Conservation (phyloP, 441 rosid genomes). For the Kokia cookei region DNA sequence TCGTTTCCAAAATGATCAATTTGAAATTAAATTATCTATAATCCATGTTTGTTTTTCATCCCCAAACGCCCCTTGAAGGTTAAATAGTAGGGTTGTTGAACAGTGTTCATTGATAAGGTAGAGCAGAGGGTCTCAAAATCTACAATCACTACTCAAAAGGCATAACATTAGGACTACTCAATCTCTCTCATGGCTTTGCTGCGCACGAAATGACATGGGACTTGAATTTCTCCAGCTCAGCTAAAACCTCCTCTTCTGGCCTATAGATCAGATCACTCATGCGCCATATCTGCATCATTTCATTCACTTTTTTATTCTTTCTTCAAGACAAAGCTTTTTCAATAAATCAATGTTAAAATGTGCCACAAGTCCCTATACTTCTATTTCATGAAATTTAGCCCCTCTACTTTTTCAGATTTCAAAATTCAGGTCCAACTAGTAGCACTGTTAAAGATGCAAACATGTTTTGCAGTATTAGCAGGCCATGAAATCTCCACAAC, state of each 20-base stretch:
- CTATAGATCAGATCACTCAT: constrained; percentile 94
- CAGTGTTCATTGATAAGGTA: not conserved
- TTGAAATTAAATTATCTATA: no score
- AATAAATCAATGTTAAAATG: no score
- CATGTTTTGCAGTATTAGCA: not conserved
- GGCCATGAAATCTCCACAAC: not conserved
- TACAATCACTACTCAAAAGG: not conserved
- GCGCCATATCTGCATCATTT: constrained; percentile 78
- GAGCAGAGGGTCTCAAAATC: not conserved
- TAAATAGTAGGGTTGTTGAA: not conserved
- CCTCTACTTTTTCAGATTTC: no score
- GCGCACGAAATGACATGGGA: constrained; percentile 70
- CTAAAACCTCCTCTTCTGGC: constrained; percentile 89
- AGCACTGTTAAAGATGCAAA: not conserved
- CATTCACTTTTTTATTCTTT: not conserved
- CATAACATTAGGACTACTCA: no score
- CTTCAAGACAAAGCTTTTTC: no score
- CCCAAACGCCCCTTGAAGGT: no score
- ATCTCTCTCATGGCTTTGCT: constrained; percentile 38
- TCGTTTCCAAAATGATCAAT: no score
- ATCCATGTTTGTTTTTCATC: no score
- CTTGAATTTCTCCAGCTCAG: constrained; percentile 93
- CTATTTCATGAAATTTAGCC: no score
- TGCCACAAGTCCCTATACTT: no score
- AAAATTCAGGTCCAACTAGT: no score